Conservation (phyloP, 805 yeast genomes). For the Sugiyamaella marilandica region DNA sequence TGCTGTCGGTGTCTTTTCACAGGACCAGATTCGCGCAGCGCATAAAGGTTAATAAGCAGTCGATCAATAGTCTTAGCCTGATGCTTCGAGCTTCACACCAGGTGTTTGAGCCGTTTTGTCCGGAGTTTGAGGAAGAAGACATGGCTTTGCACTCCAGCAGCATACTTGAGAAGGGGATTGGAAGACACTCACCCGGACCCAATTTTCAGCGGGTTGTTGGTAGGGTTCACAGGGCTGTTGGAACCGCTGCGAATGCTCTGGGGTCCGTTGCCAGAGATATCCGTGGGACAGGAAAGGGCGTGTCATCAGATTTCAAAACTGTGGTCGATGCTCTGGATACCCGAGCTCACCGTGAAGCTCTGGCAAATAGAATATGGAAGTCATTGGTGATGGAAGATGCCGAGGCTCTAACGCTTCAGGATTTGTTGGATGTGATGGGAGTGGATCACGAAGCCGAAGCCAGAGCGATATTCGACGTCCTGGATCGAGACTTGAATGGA, state of each 20-base stretch:
- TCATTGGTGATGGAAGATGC: slow-evolving; percentile 37
- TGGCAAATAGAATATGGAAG: slow-evolving; percentile 39
- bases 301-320: slow-evolving; percentile 18
- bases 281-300: slow-evolving; percentile 13
- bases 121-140: slow-evolving; percentile 37
- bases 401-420: slow-evolving; percentile 30
- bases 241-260: slow-evolving; percentile 27
- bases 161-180: slow-evolving; percentile 15
- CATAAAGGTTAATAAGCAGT: slow-evolving; percentile 34
- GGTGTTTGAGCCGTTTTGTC: slow-evolving; percentile 33
- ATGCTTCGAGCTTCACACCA: slow-evolving; percentile 31
- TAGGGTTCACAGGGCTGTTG: slow-evolving; percentile 26
- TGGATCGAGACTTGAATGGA: slow-evolving; percentile 35
- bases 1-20: slow-evolving; percentile 38
- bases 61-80: slow-evolving; percentile 27
- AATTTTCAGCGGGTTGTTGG: slow-evolving; percentile 25
- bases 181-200: slow-evolving; percentile 16
- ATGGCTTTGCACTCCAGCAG: slow-evolving; percentile 25
- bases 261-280: slow-evolving; percentile 23
- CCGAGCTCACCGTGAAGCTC: slow-evolving; percentile 25
- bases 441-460: slow-evolving; percentile 29
- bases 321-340: slow-evolving; percentile 33
- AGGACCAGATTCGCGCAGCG: slow-evolving; percentile 35
- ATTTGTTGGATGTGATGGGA: slow-evolving; percentile 33
- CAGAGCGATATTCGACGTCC: slow-evolving; percentile 29